phyloP scores from a whole-genome alignment of 345 rosid species.

The Eucalyptus regnans region DNA sequence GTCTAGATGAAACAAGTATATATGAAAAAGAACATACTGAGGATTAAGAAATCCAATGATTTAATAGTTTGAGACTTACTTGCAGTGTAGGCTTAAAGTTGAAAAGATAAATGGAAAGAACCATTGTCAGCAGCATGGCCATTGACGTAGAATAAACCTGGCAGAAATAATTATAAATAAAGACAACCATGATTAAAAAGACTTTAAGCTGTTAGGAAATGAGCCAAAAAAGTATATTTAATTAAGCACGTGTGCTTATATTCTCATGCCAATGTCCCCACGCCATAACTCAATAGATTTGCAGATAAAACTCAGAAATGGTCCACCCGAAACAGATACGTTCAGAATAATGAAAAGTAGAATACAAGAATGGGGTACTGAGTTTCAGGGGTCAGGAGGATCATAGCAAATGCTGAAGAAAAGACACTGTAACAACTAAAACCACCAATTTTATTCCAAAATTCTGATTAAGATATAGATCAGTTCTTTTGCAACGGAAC shows the following conservation, averaged over 20 bases:
- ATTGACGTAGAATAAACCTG: conserved; percentile 84
- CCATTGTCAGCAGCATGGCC: conserved; percentile 85
- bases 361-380: neutral
- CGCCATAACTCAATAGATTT: neutral
- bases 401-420: neutral
- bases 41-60: neutral
- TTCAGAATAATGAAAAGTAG: neutral
- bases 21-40: neutral
- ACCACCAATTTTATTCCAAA: neutral
- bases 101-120: conserved; percentile 62
- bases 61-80: conserved; percentile 14
- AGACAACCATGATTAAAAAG: neutral
- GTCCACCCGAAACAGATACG: neutral
- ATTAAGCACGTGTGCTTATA: neutral
- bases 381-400: neutral
- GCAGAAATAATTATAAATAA: neutral
- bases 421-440: neutral
- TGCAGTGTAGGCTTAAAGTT: conserved; percentile 64
- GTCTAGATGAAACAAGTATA: neutral
- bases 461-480: neutral
- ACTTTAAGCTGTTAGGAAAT: neutral
- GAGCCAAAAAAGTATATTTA: neutral
- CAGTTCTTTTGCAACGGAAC: neutral
- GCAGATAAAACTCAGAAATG: neutral
- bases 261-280: neutral